Base-by-base conservation (phyloP, 805 yeast species). In the Kodamaea laetipori region DNA sequence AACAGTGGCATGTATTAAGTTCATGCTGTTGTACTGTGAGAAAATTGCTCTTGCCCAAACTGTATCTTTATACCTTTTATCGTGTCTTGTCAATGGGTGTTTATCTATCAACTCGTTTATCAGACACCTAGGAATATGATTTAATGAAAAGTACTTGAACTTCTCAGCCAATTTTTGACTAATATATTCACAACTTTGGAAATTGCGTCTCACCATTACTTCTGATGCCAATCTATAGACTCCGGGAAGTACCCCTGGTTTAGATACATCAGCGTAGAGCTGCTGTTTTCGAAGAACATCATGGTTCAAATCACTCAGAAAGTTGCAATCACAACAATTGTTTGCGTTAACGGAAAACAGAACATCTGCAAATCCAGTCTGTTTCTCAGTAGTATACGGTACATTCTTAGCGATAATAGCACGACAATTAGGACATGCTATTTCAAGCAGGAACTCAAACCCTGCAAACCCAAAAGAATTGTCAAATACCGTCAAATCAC, bases 251-350 rank as follows among this genome's bases (percentile, higher is more conserved):
- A 25, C 15, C 13, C 15, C n/a, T 3, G 26, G 23, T 6, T n/a
- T 8, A 11, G 16, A 10, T 1, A 49, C 26, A 32, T 54, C 58
- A 4, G 47, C 37, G 16, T 46, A 45, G 7, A 60, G 30, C 19
- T 51, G 50, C 4, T 61, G 34, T 17, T 51, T 55, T 35, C 59
- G 43, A 15, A 59, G 47, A 17, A 51, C 55, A 7, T 57, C 57
- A 34, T 56, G 61, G 26, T 47, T 50, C 19, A 60, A 27, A 6
- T 9, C 15, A 24, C 27, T 10, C 13, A n/a, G 28, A 19, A 16
- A 27, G n/a, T 21, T 17, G 35, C 35, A 28, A 3, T n/a, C 19
- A 6, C 34, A 36, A 12, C 37, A 25, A 10, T 19, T 23, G 2
- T 6, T 16, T 21, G 23, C 15, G 2, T 6, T 21, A 38, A 5